These are phyloP conservation scores for Pontederia paniculata DNA, from an alignment of 176 grass and related monocot genomes.

Conservation along the genomic window DNA sequence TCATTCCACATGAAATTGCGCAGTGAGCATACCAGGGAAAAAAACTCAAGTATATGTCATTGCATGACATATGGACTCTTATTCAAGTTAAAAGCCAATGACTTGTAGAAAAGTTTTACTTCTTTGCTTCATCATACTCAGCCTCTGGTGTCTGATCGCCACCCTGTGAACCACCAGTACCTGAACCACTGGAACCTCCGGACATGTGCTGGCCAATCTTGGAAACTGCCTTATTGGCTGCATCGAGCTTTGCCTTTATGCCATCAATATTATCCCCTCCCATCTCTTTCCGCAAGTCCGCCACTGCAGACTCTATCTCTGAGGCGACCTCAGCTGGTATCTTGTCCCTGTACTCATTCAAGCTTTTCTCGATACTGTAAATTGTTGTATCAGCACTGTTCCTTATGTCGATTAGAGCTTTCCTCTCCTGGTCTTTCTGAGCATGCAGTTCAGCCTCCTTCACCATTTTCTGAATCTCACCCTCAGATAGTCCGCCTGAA, in stretches of 20 bases:
- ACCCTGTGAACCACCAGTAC: conserved; percentile 6
- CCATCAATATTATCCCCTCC: conserved; percentile 22
- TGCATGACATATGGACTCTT: too few species aligned
- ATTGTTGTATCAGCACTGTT: conserved; percentile 30
- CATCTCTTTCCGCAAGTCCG: conserved; percentile 24
- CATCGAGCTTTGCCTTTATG: conserved; percentile 26
- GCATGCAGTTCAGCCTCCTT: conserved; percentile 31
- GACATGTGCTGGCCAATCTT: conserved; percentile 35
- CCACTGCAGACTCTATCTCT: conserved; percentile 23
- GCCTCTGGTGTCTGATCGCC: conserved; percentile 25
- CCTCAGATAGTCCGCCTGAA: conserved; percentile 30
- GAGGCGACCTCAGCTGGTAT: conserved; percentile 23
- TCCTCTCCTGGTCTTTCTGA: conserved; percentile 36
- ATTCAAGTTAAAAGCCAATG: too few species aligned
- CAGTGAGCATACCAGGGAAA: too few species aligned
- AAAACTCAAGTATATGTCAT: too few species aligned
- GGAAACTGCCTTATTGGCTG: conserved; percentile 18
- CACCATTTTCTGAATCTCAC: conserved; percentile 34
- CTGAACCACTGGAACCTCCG: neutral
- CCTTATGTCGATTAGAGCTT: conserved; percentile 25
- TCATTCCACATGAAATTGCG: too few species aligned
- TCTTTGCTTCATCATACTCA: conserved; percentile 31
- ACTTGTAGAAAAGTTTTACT: conserved; percentile 4
- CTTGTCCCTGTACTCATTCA: conserved; percentile 33
- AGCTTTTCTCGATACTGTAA: conserved; percentile 34